These are phyloP conservation scores for Fusarium sp. DNA, from an alignment of 2,329 filamentous ascomycete species.

Conservation along the genomic window DNA sequence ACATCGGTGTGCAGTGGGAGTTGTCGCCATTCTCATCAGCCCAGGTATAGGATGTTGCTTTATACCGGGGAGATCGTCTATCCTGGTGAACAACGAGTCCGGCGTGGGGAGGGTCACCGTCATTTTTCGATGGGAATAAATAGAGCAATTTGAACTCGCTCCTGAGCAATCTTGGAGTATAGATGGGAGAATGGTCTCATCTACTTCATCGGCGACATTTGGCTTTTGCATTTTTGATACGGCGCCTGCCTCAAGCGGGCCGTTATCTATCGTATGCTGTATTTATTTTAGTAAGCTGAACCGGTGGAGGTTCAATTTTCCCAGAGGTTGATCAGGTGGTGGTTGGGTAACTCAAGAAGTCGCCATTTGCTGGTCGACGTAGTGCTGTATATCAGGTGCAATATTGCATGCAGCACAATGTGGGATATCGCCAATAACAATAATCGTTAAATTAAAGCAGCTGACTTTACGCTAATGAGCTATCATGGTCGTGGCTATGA, in stretches of 20 bases:
- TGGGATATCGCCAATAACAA: no score
- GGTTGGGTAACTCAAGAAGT: not conserved
- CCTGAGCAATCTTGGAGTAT: not conserved
- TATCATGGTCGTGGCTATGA: no score
- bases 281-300: not conserved
- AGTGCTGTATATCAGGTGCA: no score
- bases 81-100: not conserved
- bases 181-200: not conserved
- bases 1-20: not conserved
- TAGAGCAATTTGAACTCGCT: not conserved
- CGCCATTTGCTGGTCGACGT: no score
- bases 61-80: not conserved
- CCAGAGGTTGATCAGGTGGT: not conserved
- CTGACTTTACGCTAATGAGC: no score
- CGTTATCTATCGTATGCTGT: no score
- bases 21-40: no score
- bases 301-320: not conserved
- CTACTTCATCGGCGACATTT: no score
- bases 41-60: not conserved
- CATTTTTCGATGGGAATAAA: fast-evolving
- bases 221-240: no score
- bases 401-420: no score
- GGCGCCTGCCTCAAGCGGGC: no score
- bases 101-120: not conserved
- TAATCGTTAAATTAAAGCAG: no score